A percentile compares a stretch with the other conserved stretches of the same genome.
Conservation (phyloP, 192 early-diverging fungal genomes). For the Kappamyces sp. region DNA sequence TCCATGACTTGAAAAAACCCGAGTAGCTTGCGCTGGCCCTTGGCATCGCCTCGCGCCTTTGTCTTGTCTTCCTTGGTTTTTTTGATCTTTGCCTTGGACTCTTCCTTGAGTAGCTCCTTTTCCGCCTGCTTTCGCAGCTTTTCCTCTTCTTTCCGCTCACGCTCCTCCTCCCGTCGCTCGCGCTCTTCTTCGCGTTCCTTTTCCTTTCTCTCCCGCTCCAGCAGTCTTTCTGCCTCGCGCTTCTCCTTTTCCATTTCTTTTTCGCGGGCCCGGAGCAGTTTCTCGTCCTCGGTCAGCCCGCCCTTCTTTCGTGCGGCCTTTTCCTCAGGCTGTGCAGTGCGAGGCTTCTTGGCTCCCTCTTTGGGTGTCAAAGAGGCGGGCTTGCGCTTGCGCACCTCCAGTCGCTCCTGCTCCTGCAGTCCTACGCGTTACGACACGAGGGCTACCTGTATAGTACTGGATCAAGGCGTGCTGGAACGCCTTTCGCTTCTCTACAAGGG, state of each 20-base stretch:
- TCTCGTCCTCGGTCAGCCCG: background rate
- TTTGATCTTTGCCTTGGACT: background rate
- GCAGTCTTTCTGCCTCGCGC: background rate
- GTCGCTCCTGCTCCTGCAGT: no score
- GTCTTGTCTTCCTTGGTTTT: slow-evolving; percentile 1
- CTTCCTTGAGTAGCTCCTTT: background rate
- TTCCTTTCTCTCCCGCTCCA: background rate
- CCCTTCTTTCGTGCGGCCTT: background rate
- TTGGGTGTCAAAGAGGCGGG: no score
- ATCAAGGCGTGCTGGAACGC: no score
- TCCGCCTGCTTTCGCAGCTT: slow-evolving; percentile 3
- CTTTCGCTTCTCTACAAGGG: no score
- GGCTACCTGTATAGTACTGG: no score
- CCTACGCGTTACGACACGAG: no score
- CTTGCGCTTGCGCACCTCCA: no score
- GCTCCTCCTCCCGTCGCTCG: background rate
- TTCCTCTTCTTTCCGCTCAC: slow-evolving; percentile 3
- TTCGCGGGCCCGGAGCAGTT: background rate
- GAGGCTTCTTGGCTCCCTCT: no score
- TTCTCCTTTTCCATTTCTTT: slow-evolving; percentile 1
- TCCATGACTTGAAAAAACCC: background rate
- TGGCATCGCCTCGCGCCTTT: background rate
- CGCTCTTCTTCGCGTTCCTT: background rate
- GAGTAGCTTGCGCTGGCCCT: slow-evolving; percentile 1
- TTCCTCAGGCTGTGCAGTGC: no score